Base-by-base conservation (phyloP, 179 eudicot genomes). In the Actinidia polygama region DNA sequence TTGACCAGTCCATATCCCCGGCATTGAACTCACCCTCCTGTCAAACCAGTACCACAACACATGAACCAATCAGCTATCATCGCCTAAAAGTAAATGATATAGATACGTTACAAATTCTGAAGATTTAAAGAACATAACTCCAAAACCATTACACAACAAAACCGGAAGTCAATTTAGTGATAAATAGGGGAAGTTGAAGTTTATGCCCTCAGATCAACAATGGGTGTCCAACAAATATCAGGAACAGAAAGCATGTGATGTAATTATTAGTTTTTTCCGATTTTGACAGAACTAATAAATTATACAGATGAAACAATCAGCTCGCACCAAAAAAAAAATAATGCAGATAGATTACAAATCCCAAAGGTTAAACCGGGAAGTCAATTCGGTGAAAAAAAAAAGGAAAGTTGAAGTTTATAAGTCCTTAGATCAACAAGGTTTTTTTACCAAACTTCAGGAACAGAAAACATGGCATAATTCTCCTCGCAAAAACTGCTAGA, bases 21-120 rank as follows among this genome's bases (percentile, higher is more conserved):
- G 83, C 89, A 82, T 84, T 75, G 12, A 84, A 90, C 67, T 88
- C 88, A 76, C 86, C 89, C 88, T 95, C 98, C 98, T 95, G 81
- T 69, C 84, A 54, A 79, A 72, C 79, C 79, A 80, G 68, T 4
- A 70, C 24, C 61, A 3, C 23, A 83, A 36, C 16, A 83, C 46
- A 75, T 24, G 24, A 71, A 53, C 73, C 16, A 76, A 81, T 81
- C 61, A 77, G 51, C 46, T 47, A 51, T 12, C 40, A 51, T 19
- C 58, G 14, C 7, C 16, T 4, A 0, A 10, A 59, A 59, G 1
- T 44, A 57, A 30, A 12, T 44, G 24, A 19, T 51, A 51, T 71
- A 46, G 30, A 73, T 4, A 73, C 18, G 3, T 44, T 14, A 49
- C 8, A 36, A 68, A 78, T 58, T 30, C 55, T 75, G 12, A 77